These are phyloP conservation scores for Candida sojae DNA, from an alignment of 1,139 yeast species.

Conservation along the genomic window DNA sequence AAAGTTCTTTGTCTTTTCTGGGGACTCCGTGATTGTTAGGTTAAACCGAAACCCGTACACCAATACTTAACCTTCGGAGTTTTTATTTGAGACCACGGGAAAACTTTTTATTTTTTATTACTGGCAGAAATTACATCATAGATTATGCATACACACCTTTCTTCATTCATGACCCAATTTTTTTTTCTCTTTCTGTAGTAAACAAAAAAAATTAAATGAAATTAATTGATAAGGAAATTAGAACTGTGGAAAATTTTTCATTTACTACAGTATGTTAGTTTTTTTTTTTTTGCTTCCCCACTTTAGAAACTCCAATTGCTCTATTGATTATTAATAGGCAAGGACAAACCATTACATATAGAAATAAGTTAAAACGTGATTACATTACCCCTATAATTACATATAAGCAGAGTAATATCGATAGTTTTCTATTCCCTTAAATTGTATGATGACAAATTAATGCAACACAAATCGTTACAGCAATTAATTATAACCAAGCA, in stretches of 20 bases:
- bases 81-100: not conserved
- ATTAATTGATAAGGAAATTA: too few species aligned
- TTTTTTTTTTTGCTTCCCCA: not conserved
- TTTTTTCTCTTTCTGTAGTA: not conserved
- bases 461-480: too few species aligned
- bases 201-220: too few species aligned
- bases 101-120: too few species aligned
- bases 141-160: not conserved
- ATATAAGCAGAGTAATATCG: too few species aligned
- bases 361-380: too few species aligned
- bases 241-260: not conserved
- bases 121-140: not conserved
- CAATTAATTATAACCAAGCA: not conserved
- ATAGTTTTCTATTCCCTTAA: too few species aligned
- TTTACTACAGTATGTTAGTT: too few species aligned
- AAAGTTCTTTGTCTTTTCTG: not conserved
- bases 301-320: not conserved
- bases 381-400: too few species aligned
- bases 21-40: not conserved
- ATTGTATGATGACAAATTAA: too few species aligned
- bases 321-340: too few species aligned
- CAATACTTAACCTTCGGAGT: conserved; percentile 1
- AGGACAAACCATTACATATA: too few species aligned
- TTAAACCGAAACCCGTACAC: conserved; percentile 2
- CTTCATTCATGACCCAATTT: not conserved